Conservation (phyloP, 1,284 basidiomycete species). For the Melampsora occidentalis region DNA sequence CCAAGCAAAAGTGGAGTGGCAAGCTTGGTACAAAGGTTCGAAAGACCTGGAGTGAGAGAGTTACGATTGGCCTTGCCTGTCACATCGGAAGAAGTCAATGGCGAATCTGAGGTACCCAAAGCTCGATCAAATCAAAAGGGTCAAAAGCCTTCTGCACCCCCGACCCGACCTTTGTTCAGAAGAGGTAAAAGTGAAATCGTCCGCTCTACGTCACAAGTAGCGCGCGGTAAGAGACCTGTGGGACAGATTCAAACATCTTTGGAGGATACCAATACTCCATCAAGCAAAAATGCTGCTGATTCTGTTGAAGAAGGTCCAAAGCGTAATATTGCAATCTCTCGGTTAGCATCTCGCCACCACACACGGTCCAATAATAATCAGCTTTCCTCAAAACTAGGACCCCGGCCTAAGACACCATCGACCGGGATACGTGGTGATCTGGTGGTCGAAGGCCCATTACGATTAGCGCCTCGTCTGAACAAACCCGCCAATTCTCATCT, state of each 20-base stretch:
- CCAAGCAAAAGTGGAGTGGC: conserved; percentile 37
- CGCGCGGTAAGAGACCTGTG: conserved; percentile 34
- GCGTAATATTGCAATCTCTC: not conserved
- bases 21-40: conserved; percentile 41
- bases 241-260: not conserved
- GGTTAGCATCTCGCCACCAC: conserved; percentile 16
- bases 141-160: conserved; percentile 21
- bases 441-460: conserved; percentile 7
- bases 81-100: conserved; percentile 7
- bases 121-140: not conserved
- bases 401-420: conserved; percentile 7
- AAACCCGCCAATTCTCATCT: conserved; percentile 18
- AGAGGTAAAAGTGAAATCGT: conserved; percentile 41
- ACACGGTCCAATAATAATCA: not conserved
- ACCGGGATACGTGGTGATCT: not conserved
- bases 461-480: conserved; percentile 11
- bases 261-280: not conserved
- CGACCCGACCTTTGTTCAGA: conserved; percentile 33
- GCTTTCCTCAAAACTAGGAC: conserved; percentile 3
- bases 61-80: not conserved
- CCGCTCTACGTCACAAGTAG: conserved; percentile 20
- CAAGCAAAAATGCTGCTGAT: not conserved
- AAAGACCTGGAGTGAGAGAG: conserved; percentile 23
- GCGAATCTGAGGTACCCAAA: not conserved
- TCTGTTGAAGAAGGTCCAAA: not conserved